phyloP scores from a whole-genome alignment of 2,329 filamentous ascomycete genomes.

The Fusarium beomiforme region DNA sequence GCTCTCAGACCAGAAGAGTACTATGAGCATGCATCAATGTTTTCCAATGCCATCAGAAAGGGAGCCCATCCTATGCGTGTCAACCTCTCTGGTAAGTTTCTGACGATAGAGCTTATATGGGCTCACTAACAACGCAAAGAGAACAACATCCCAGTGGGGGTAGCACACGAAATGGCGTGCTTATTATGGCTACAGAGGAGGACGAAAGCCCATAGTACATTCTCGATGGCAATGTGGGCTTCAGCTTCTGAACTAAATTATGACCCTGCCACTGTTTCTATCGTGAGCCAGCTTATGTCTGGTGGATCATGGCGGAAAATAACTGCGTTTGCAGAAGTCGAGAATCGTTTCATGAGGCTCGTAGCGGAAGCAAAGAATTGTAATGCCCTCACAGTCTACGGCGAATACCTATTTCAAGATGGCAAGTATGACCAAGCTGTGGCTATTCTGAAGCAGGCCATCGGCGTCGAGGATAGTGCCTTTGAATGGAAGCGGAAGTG shows the following conservation, averaged over 20 bases:
- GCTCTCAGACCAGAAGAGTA: conserved; percentile 39
- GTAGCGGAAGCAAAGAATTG: conserved; percentile 45
- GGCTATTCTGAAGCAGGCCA: conserved; percentile 38
- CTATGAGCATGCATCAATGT: conserved; percentile 35
- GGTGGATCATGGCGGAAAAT: conserved; percentile 33
- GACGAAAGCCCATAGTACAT: background rate
- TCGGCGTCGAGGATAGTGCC: conserved; percentile 17
- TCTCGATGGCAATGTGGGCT: conserved; percentile 44
- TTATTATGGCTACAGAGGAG: conserved; percentile 30
- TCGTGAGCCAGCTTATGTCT: conserved; percentile 37
- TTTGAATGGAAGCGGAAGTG: conserved; percentile 46
- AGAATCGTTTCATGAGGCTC: conserved; percentile 46
- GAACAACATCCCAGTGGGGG: conserved; percentile 26
- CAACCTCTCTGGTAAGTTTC: conserved; percentile 39
- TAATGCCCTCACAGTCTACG: conserved; percentile 50
- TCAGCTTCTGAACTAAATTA: conserved; percentile 47
- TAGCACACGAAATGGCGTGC: conserved; percentile 45
- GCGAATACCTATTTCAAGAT: conserved; percentile 40
- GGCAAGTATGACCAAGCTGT: conserved; percentile 40
- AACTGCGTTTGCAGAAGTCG: conserved; percentile 24
- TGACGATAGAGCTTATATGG: background rate
- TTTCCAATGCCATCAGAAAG: conserved; percentile 33
- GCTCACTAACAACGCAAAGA: conserved; percentile 27
- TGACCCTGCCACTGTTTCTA: conserved; percentile 45
- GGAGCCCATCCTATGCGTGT: conserved; percentile 35